A percentile compares a stretch with the other conserved stretches of the same genome.
Evolutionary conservation across 1,139 yeast genomes (phyloP).

Genomic region (Protomyces pachydermus): DNA sequence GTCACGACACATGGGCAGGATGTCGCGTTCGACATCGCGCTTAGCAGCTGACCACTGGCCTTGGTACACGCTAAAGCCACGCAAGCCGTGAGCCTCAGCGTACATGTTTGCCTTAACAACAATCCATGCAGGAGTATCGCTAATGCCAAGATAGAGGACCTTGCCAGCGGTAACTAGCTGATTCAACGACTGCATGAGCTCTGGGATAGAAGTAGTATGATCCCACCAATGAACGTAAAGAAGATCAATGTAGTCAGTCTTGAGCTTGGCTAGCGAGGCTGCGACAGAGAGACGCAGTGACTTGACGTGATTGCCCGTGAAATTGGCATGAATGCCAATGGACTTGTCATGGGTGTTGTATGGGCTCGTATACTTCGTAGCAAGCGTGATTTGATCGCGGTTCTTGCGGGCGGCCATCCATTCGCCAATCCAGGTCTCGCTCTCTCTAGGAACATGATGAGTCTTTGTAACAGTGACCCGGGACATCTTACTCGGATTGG

Average conservation of each 20-base stretch:
- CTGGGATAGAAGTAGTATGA: constrained; percentile 35
- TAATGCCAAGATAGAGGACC: constrained; percentile 35
- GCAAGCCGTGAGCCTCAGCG: constrained; percentile 34
- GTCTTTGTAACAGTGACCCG: constrained; percentile 29
- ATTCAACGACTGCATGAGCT: constrained; percentile 35
- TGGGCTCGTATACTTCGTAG: constrained; percentile 33
- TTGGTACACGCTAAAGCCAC: constrained; percentile 35
- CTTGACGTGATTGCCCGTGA: constrained; percentile 30
- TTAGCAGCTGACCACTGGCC: constrained; percentile 34
- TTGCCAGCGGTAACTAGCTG: constrained; percentile 33
- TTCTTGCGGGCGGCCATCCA: constrained; percentile 32
- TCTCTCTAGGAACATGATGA: not conserved
- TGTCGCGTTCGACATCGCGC: constrained; percentile 36
- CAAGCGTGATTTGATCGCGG: constrained; percentile 33
- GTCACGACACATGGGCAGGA: constrained; percentile 34
- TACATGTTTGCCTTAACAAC: constrained; percentile 35
- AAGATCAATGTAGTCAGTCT: constrained; percentile 32
- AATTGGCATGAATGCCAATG: constrained; percentile 28
- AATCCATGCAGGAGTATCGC: constrained; percentile 37
- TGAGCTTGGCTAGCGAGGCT: constrained; percentile 30
- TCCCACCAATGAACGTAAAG: constrained; percentile 36
- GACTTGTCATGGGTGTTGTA: constrained; percentile 24
- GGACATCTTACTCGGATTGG: constrained; percentile 32
- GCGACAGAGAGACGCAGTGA: constrained; percentile 29
- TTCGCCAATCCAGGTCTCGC: constrained; percentile 32